phyloP scores from a whole-genome alignment of 2,329 filamentous ascomycete genomes.

The Diaporthe helianthi region DNA sequence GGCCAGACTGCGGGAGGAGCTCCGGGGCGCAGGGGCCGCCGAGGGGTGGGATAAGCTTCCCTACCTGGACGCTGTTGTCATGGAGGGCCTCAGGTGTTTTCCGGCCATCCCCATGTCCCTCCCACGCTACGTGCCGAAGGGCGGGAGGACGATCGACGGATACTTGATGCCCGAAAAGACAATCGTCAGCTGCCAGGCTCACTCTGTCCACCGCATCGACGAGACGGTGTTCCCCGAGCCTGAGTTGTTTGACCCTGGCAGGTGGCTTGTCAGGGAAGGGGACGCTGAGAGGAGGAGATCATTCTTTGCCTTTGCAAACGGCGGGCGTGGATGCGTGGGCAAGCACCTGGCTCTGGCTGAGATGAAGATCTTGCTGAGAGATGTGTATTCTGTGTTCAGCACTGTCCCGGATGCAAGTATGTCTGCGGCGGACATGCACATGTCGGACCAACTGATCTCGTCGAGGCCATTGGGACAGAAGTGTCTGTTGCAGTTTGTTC shows the following conservation, averaged over 20 bases:
- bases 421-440: slow-evolving; percentile 64
- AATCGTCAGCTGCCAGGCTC: slow-evolving; percentile 67
- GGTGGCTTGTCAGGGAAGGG: slow-evolving; percentile 79
- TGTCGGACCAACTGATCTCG: slow-evolving; percentile 73
- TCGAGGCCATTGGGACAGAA: slow-evolving; percentile 65
- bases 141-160: slow-evolving; percentile 63
- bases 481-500: slow-evolving; percentile 61
- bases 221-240: slow-evolving; percentile 77
- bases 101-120: slow-evolving; percentile 72
- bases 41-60: slow-evolving; percentile 56
- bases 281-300: slow-evolving; percentile 72
- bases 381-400: slow-evolving; percentile 65
- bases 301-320: slow-evolving; percentile 71
- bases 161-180: slow-evolving; percentile 60
- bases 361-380: slow-evolving; percentile 71
- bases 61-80: slow-evolving; percentile 69
- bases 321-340: slow-evolving; percentile 70
- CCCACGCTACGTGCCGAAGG: slow-evolving; percentile 63
- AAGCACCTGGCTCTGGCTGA: slow-evolving; percentile 71
- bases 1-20: slow-evolving; percentile 58
- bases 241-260: slow-evolving; percentile 78
- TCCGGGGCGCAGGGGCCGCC: slow-evolving; percentile 42
- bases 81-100: slow-evolving; percentile 67
- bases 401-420: slow-evolving; percentile 63
- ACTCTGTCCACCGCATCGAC: slow-evolving; percentile 66